Evolutionary conservation across 805 yeast species (phyloP).

Genomic region (Lachancea sp.): DNA sequence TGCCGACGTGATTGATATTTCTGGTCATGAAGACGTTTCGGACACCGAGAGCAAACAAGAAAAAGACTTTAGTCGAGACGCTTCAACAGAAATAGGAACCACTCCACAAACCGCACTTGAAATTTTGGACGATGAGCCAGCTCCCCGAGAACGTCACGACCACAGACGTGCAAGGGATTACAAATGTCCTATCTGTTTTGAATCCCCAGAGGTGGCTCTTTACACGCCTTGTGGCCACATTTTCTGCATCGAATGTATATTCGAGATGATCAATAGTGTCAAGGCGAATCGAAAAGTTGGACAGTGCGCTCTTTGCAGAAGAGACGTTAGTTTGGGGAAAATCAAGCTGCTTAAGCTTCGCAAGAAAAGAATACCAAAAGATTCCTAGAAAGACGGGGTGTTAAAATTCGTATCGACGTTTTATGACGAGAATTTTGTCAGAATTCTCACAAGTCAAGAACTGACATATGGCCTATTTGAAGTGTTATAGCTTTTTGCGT

Average conservation of each 20-base stretch:
- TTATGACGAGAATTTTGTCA: not conserved
- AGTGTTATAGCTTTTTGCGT: no score
- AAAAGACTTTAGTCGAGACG: not conserved
- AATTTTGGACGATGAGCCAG: constrained; percentile 27
- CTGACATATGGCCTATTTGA: no score
- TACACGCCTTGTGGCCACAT: constrained; percentile 54
- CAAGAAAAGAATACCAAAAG: constrained; percentile 20
- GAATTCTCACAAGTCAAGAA: no score
- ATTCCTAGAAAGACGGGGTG: not conserved
- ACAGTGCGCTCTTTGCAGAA: constrained; percentile 40
- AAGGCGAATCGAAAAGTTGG: constrained; percentile 33
- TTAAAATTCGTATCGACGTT: constrained; percentile 1
- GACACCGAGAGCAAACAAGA: not conserved
- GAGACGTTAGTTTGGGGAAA: constrained; percentile 30
- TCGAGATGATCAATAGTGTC: constrained; percentile 44
- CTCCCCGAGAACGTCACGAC: constrained; percentile 11
- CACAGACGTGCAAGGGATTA: constrained; percentile 33
- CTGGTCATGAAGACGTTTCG: constrained; percentile 4
- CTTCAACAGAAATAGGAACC: constrained; percentile 17
- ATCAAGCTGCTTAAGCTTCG: constrained; percentile 30
- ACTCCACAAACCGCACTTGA: constrained; percentile 35
- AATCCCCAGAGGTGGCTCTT: constrained; percentile 42
- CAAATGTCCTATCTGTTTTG: constrained; percentile 52
- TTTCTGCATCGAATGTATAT: constrained; percentile 49
- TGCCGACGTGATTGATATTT: constrained; percentile 5